Evolutionary conservation across 371 early-diverging fungal genomes (phyloP).

Genomic region (Neoconidiobolus thromboides): DNA sequence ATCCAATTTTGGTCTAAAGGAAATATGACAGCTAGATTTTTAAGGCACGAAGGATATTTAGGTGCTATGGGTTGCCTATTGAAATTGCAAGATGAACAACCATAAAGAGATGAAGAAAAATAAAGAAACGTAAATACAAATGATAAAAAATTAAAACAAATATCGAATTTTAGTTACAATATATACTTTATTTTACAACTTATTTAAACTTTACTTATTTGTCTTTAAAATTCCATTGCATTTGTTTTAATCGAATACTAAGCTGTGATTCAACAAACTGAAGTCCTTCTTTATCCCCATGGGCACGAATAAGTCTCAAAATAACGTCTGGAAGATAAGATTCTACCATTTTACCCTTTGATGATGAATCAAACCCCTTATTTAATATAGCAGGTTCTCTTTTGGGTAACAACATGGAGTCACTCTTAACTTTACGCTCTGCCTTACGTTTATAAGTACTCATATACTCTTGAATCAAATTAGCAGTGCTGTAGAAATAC

Average conservation of each 20-base stretch:
- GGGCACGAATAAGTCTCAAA: neutral
- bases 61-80: slow-evolving; percentile 21
- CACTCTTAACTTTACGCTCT: neutral
- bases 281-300: neutral
- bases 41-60: slow-evolving; percentile 91
- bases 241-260: neutral
- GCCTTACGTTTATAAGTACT: neutral
- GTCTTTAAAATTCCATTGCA: neutral
- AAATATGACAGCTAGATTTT: slow-evolving; percentile 78
- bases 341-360: neutral
- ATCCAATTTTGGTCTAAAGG: slow-evolving; percentile 95
- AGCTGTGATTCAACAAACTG: slow-evolving; percentile 1
- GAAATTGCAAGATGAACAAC: neutral
- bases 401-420: neutral
- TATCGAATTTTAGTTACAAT: too few species aligned
- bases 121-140: too few species aligned
- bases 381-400: neutral
- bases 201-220: too few species aligned
- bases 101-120: too few species aligned
- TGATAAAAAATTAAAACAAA: too few species aligned
- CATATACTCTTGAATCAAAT: slow-evolving; percentile 35
- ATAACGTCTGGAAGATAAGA: neutral
- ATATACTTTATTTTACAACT: too few species aligned
- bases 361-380: too few species aligned
- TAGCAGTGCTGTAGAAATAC: slow-evolving; percentile 34